Percentiles rank a stretch among this genome's conserved stretches.
These are phyloP conservation scores for Tetrahymena malaccensis DNA, from an alignment of 73 alveolate species.

Conservation along the genomic window DNA sequence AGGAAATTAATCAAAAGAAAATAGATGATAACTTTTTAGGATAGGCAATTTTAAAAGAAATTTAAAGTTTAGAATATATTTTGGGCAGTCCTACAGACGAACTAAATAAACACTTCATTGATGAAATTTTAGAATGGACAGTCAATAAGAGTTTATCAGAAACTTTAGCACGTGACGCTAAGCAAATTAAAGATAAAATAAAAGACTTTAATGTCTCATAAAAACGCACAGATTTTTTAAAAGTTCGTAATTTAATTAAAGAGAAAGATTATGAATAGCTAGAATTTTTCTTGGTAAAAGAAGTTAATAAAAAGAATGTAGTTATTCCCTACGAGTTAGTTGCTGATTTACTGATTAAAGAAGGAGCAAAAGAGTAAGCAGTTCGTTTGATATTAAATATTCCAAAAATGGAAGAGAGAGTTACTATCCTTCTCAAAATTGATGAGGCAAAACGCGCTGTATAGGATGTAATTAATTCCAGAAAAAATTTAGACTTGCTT, in stretches of 20 bases:
- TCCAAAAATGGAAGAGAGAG: conserved; percentile 28
- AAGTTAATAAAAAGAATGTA: conserved; percentile 11
- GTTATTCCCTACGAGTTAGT: conserved; percentile 30
- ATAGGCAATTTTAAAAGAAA: not conserved
- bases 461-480: not conserved
- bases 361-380: conserved; percentile 25
- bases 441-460: not conserved
- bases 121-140: not conserved
- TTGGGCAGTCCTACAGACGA: not conserved
- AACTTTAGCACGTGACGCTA: not conserved
- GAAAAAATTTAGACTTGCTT: not conserved
- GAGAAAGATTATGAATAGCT: not conserved
- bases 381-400: conserved; percentile 22
- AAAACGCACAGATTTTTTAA: not conserved
- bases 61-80: not conserved
- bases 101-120: not conserved
- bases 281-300: not conserved
- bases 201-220: not conserved
- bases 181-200: not conserved
- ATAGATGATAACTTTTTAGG: not conserved
- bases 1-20: not conserved
- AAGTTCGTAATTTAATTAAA: not conserved
- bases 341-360: conserved; percentile 29
- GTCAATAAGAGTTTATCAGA: not conserved
- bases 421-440: not conserved